Conservation (phyloP, 2,329 filamentous ascomycete species). For the Phyllosticta citribraziliensis region DNA sequence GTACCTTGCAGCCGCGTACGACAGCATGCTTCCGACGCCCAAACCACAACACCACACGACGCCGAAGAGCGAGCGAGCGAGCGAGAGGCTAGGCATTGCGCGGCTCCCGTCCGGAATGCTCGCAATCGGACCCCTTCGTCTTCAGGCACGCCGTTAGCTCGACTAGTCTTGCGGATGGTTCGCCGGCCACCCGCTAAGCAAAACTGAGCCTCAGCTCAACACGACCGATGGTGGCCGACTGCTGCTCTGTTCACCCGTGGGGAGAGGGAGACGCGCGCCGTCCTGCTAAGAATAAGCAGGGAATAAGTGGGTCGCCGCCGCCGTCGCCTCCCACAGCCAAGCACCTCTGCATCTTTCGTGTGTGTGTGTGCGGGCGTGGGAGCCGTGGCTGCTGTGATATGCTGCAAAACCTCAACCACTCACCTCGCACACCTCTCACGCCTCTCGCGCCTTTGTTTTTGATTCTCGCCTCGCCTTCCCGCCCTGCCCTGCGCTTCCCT, state of each 20-base stretch:
- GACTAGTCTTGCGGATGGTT: neutral
- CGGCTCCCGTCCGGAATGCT: neutral
- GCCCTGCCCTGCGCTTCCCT: neutral
- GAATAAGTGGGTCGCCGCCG: neutral
- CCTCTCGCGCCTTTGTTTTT: neutral
- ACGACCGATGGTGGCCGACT: neutral
- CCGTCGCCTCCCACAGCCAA: neutral
- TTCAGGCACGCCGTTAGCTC: neutral
- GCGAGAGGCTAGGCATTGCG: neutral
- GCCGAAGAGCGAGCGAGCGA: neutral
- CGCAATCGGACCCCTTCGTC: neutral
- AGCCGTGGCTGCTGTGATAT: neutral
- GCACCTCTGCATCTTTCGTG: neutral
- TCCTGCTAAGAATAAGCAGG: neutral
- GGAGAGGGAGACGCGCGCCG: no score
- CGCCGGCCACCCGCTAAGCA: neutral
- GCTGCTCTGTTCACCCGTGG: neutral
- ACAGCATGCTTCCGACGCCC: neutral
- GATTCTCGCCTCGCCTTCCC: neutral
- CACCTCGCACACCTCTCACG: no score
- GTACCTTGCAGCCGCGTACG: neutral
- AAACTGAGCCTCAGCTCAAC: neutral
- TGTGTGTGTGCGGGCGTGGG: neutral
- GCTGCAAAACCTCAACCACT: neutral
- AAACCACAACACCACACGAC: neutral